A percentile compares a stretch with the other conserved stretches of the same genome.
phyloP scores from a whole-genome alignment of 192 early-diverging fungal genomes.

The Neocallimastix lanati region DNA sequence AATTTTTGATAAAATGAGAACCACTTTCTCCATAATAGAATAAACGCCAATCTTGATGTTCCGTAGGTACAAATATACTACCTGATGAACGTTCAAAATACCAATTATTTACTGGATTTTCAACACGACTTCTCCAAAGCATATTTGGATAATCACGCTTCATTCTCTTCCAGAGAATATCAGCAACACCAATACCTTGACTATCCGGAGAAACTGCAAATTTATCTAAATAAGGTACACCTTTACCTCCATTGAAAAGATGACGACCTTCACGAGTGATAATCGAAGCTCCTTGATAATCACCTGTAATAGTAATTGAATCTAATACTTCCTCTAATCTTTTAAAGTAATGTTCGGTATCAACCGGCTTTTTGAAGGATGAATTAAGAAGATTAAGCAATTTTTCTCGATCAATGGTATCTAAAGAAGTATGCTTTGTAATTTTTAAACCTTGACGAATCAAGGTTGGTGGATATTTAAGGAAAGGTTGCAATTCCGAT shows the following conservation, averaged over 20 bases:
- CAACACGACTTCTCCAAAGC: slow-evolving; percentile 64
- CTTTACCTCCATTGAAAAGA: not conserved
- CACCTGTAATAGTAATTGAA: slow-evolving; percentile 62
- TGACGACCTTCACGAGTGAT: slow-evolving; percentile 45
- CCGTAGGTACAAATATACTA: slow-evolving; percentile 27
- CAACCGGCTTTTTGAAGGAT: slow-evolving; percentile 50
- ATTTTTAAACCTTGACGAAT: slow-evolving; percentile 61
- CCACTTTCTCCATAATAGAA: slow-evolving; percentile 73
- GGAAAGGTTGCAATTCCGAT: slow-evolving; percentile 8
- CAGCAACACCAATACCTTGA: slow-evolving; percentile 84
- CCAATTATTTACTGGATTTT: slow-evolving; percentile 90
- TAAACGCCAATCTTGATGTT: slow-evolving; percentile 57
- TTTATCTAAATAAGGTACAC: slow-evolving; percentile 65
- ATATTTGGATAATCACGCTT: slow-evolving; percentile 45
- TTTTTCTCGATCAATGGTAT: slow-evolving; percentile 25
- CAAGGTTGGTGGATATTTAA: slow-evolving; percentile 42
- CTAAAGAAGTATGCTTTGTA: slow-evolving; percentile 25
- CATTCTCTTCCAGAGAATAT: slow-evolving; percentile 81
- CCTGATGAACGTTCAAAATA: slow-evolving; percentile 85
- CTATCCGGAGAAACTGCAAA: slow-evolving; percentile 67
- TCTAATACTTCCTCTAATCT: slow-evolving; percentile 30
- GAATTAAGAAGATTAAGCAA: slow-evolving; percentile 47
- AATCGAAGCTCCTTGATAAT: slow-evolving; percentile 79
- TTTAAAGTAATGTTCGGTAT: slow-evolving; percentile 30
- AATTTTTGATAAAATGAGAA: slow-evolving; percentile 16